A percentile compares a stretch with the other conserved stretches of the same genome.
Evolutionary conservation across 345 rosid species (phyloP).

Genomic region (Crucihimalaya himalaica): DNA sequence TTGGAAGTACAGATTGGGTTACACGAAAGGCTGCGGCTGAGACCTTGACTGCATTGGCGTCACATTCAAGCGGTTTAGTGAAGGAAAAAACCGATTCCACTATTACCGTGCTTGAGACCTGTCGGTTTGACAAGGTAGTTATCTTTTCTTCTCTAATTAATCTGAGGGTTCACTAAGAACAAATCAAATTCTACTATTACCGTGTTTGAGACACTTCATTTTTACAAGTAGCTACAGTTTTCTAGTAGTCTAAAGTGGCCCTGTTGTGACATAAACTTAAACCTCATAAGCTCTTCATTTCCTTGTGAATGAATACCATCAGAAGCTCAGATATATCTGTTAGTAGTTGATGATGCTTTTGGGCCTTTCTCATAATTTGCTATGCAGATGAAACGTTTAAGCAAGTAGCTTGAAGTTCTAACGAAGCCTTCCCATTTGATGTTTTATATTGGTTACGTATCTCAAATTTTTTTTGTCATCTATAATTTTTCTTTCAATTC

Average conservation of each 20-base stretch:
- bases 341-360: conserved; percentile 14
- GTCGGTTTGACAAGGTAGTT: conserved; percentile 93
- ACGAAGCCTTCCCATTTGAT: not conserved
- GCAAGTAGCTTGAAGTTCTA: not conserved
- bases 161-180: not conserved
- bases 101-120: conserved; percentile 68
- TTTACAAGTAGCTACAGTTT: not conserved
- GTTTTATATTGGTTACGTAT: conserved; percentile 9
- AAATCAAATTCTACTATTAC: not conserved
- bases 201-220: not conserved
- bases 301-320: conserved; percentile 6
- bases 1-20: conserved; percentile 94
- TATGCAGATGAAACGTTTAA: not conserved
- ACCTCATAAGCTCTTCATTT: conserved; percentile 7
- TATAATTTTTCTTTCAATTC: not conserved
- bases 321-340: conserved; percentile 12
- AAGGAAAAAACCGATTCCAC: conserved; percentile 70
- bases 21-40: conserved; percentile 98
- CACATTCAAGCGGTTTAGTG: conserved; percentile 73
- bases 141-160: conserved; percentile 18
- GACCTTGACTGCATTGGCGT: conserved; percentile 69
- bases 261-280: conserved; percentile 13
- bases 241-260: conserved; percentile 2
- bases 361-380: conserved; percentile 7
- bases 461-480: conserved; percentile 4